These are phyloP conservation scores for Gossypium raimondii DNA, from an alignment of 345 rosid species.

Conservation along the genomic window DNA sequence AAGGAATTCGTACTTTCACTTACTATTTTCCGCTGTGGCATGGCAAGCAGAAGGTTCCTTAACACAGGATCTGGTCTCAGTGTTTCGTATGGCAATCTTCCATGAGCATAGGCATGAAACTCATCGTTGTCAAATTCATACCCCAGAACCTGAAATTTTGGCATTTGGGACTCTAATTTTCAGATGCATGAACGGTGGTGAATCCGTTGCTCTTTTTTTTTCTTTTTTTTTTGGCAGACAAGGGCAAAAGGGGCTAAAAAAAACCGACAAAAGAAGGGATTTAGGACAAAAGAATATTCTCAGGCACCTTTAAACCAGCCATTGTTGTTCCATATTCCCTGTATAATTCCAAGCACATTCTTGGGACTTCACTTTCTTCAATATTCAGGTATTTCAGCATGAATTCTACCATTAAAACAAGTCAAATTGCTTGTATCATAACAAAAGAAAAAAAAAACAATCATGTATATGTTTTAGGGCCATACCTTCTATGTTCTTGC, in stretches of 20 bases:
- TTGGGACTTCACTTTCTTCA: slow-evolving; percentile 75
- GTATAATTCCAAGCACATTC: slow-evolving; percentile 85
- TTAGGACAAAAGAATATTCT: neutral
- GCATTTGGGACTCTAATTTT: neutral
- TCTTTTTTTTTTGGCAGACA: neutral
- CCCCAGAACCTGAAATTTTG: slow-evolving; percentile 56
- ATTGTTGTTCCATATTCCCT: slow-evolving; percentile 90
- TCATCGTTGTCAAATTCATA: slow-evolving; percentile 81
- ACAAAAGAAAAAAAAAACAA: neutral
- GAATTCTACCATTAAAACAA: slow-evolving; percentile 43
- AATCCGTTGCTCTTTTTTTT: neutral
- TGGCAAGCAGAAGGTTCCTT: slow-evolving; percentile 74
- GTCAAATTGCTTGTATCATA: neutral
- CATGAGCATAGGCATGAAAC: slow-evolving; percentile 79
- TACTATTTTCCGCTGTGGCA: slow-evolving; percentile 83
- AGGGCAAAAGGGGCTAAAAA: neutral
- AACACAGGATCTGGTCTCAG: slow-evolving; percentile 67
- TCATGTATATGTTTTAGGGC: neutral
- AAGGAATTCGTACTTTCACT: slow-evolving; percentile 11
- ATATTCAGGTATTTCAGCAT: slow-evolving; percentile 65
- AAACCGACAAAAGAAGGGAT: neutral
- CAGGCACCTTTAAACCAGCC: slow-evolving; percentile 83
- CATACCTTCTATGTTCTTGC: slow-evolving; percentile 73
- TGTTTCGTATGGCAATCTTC: slow-evolving; percentile 67
- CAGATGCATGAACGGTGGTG: neutral